A percentile compares a stretch with the other conserved stretches of the same genome.
Evolutionary conservation across 1,284 basidiomycete genomes (phyloP).

Genomic region (Malassezia sympodialis): DNA sequence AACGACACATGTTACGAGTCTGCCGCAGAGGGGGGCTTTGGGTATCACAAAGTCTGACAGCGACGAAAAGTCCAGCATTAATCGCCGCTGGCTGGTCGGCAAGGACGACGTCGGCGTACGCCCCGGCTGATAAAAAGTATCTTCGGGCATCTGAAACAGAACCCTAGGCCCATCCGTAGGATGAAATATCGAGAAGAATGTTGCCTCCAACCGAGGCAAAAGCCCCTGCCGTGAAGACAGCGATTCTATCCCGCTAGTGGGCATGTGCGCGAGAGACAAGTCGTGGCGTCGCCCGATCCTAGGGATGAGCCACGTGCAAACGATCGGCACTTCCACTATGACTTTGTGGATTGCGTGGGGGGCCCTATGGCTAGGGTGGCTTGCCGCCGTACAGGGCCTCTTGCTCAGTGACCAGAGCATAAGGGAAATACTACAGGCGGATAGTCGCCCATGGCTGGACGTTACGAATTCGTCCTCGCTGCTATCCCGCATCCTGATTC

Average conservation of each 20-base stretch:
- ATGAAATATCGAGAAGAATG: constrained; percentile 81
- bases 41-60: constrained; percentile 92
- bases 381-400: not conserved
- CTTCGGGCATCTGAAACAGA: constrained; percentile 79
- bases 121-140: constrained; percentile 54
- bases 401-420: not conserved
- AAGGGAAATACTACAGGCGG: not conserved
- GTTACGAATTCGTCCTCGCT: constrained; percentile 21
- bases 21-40: constrained; percentile 70
- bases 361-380: not conserved
- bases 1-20: constrained; percentile 59
- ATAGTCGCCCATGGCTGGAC: constrained; percentile 27
- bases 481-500: constrained; percentile 40
- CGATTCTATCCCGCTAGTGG: not conserved
- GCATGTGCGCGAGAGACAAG: not conserved
- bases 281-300: not conserved
- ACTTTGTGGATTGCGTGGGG: not conserved
- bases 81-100: constrained; percentile 24
- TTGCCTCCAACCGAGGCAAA: constrained; percentile 61
- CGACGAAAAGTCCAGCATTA: constrained; percentile 65
- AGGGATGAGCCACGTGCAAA: not conserved
- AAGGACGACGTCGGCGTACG: not conserved
- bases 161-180: constrained; percentile 70
- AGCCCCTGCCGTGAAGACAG: constrained; percentile 15
- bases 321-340: not conserved